Percentiles rank a stretch among this genome's conserved stretches.
Conservation (phyloP, 305 asterid genomes). For the Plantago rigida region DNA sequence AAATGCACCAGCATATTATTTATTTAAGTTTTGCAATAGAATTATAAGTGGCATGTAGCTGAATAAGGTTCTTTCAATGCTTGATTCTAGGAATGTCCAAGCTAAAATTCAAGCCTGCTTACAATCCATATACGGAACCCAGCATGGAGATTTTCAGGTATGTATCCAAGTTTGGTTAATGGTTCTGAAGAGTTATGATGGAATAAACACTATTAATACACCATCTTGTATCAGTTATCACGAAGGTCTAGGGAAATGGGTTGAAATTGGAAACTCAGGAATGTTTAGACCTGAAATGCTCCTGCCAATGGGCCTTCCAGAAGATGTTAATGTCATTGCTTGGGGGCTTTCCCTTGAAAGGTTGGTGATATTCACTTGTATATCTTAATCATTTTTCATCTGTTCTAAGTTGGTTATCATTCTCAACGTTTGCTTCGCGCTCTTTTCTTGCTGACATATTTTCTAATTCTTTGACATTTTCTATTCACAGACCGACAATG, state of each 20-base stretch:
- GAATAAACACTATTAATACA: constrained; percentile 10
- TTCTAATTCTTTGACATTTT: constrained; percentile 2
- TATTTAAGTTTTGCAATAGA: background rate
- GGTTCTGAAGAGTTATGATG: constrained; percentile 1
- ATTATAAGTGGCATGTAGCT: background rate
- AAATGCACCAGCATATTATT: background rate
- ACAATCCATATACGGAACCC: constrained; percentile 96
- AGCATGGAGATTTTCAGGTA: constrained; percentile 99
- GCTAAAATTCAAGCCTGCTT: constrained; percentile 92
- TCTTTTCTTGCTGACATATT: background rate
- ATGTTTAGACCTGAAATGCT: constrained; percentile 98
- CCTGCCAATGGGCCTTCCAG: constrained; percentile 93
- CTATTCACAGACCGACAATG: constrained; percentile 71
- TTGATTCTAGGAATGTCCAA: constrained; percentile 74
- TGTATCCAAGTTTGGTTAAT: background rate
- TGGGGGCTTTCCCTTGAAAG: constrained; percentile 99
- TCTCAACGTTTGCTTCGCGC: background rate
- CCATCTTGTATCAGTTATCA: constrained; percentile 52
- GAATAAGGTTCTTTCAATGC: constrained; percentile 15
- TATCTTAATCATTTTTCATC: background rate
- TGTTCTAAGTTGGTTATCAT: background rate
- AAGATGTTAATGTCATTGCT: constrained; percentile 89
- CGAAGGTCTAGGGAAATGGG: constrained; percentile 91
- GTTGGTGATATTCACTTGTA: constrained; percentile 25
- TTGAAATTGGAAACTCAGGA: constrained; percentile 93